These are phyloP conservation scores for Elaeagnus macrophylla DNA, from an alignment of 306 rosid species.

Conservation along the genomic window DNA sequence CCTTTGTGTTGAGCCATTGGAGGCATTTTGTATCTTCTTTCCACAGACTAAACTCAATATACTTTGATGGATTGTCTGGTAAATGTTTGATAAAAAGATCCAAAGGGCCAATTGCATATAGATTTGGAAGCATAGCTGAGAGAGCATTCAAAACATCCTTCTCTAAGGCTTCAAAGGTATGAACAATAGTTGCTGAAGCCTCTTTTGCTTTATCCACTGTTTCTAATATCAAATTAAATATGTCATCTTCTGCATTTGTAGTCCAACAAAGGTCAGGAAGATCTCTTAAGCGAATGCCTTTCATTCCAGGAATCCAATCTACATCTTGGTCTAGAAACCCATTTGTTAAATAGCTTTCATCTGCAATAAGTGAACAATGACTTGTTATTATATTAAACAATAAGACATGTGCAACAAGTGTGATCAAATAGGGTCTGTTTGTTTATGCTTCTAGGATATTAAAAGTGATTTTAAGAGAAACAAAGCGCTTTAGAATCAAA, in stretches of 20 bases:
- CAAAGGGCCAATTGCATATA: conserved; percentile 13
- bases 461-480: too few species aligned
- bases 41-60: conserved; percentile 5
- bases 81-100: background rate
- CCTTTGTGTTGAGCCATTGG: conserved; percentile 8
- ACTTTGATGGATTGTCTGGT: background rate
- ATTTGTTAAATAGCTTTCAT: conserved; percentile 6
- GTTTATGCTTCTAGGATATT: too few species aligned
- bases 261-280: background rate
- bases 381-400: background rate
- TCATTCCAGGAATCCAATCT: conserved; percentile 16
- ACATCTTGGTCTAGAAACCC: conserved; percentile 2
- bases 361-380: background rate
- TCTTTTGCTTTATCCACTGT: background rate
- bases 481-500: too few species aligned
- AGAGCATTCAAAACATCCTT: conserved; percentile 10
- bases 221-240: background rate
- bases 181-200: conserved; percentile 8
- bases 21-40: conserved; percentile 14
- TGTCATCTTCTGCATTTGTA: background rate
- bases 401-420: background rate
- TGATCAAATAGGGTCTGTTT: background rate
- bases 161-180: conserved; percentile 11
- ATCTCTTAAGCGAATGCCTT: conserved; percentile 3
- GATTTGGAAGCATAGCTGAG: background rate